Percentiles rank a stretch among this genome's conserved stretches.
These are phyloP conservation scores for Grosmannia clavigera DNA, from an alignment of 2,329 filamentous ascomycete species.

Conservation along the genomic window DNA sequence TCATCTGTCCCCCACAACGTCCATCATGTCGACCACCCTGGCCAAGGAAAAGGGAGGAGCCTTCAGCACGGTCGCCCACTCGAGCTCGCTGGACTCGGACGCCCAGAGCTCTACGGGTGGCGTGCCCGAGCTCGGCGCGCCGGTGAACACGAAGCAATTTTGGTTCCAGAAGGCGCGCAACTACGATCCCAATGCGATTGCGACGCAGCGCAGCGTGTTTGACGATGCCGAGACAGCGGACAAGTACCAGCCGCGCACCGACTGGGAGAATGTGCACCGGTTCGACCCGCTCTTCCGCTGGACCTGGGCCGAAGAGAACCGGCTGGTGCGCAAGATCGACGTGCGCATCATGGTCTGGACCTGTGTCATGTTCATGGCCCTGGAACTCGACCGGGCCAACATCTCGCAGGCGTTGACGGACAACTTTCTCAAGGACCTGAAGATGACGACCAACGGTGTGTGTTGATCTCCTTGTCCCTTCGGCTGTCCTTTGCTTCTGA, in stretches of 20 bases:
- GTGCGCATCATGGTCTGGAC: slow-evolving; percentile 30
- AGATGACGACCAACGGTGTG: slow-evolving; percentile 30
- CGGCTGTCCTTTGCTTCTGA: background rate
- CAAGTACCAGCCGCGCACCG: slow-evolving; percentile 20
- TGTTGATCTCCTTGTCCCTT: background rate
- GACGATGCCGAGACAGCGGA: slow-evolving; percentile 24
- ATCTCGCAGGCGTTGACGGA: slow-evolving; percentile 34
- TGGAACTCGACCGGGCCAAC: slow-evolving; percentile 38
- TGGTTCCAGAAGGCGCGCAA: slow-evolving; percentile 19
- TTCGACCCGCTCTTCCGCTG: slow-evolving; percentile 33
- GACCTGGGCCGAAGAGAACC: slow-evolving; percentile 27
- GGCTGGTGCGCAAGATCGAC: slow-evolving; percentile 32
- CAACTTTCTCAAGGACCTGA: slow-evolving; percentile 31
- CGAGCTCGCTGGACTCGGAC: background rate
- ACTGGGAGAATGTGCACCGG: slow-evolving; percentile 29
- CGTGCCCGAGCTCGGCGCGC: slow-evolving; percentile 18
- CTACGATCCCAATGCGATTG: slow-evolving; percentile 22
- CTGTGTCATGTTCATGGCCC: slow-evolving; percentile 35
- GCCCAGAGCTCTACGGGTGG: background rate
- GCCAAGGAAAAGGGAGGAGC: slow-evolving; percentile 6
- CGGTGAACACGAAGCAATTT: slow-evolving; percentile 18
- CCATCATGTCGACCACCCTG: slow-evolving; percentile 16
- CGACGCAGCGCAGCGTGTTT: slow-evolving; percentile 25
- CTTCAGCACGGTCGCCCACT: slow-evolving; percentile 6
- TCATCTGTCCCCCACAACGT: background rate